phyloP scores from a whole-genome alignment of 2,329 filamentous ascomycete species.

The Chalaropsis ovoidea region DNA sequence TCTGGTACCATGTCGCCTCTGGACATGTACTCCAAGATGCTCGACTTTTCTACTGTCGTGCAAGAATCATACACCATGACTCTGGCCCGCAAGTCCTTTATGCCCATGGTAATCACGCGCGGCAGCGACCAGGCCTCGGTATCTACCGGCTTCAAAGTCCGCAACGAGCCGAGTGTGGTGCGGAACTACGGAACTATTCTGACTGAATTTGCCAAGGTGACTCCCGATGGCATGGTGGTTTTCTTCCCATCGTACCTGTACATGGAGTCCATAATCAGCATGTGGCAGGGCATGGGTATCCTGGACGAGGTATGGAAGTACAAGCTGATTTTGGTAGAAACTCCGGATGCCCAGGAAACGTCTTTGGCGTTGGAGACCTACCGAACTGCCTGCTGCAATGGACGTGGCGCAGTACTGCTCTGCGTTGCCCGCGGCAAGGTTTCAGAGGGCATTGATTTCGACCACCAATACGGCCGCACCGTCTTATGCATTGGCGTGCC shows the following conservation, averaged over 20 bases:
- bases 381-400: slow-evolving; percentile 94
- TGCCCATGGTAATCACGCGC: slow-evolving; percentile 94
- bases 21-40: slow-evolving; percentile 99
- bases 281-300: slow-evolving; percentile 99
- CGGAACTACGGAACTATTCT: slow-evolving; percentile 90
- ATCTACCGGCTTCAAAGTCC: slow-evolving; percentile 86
- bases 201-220: slow-evolving; percentile 91
- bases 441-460: slow-evolving; percentile 96
- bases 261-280: slow-evolving; percentile 98
- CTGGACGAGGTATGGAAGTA: slow-evolving; percentile 98
- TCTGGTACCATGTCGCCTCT: slow-evolving; percentile 93
- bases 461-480: slow-evolving; percentile 93
- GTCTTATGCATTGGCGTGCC: slow-evolving; percentile 95
- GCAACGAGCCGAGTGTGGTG: slow-evolving; percentile 93
- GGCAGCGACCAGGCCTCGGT: slow-evolving; percentile 90
- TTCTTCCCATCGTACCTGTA: slow-evolving; percentile 98
- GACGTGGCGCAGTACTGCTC: slow-evolving; percentile 80
- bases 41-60: slow-evolving; percentile 82
- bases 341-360: slow-evolving; percentile 92
- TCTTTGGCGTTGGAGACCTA: slow-evolving; percentile 93
- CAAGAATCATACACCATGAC: slow-evolving; percentile 98
- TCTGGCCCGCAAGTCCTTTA: slow-evolving; percentile 81
- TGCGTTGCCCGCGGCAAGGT: slow-evolving; percentile 97
- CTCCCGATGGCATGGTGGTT: slow-evolving; percentile 94
- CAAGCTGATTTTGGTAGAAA: slow-evolving; percentile 95